A percentile compares a stretch with the other conserved stretches of the same genome.
These are phyloP conservation scores for Botrytis aclada DNA, from an alignment of 2,329 filamentous ascomycete species.

Conservation along the genomic window DNA sequence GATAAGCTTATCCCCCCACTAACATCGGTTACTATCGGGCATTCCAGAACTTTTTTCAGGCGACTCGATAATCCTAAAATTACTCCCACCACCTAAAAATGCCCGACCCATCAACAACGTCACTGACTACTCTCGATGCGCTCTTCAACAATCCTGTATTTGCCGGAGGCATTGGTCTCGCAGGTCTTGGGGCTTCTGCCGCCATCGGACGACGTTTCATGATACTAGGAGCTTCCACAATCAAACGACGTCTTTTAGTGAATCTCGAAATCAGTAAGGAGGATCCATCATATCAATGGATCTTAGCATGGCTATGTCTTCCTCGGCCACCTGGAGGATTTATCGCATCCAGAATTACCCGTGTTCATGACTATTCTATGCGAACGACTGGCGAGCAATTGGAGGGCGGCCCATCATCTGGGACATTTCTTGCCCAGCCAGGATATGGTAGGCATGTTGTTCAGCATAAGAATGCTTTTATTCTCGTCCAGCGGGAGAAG, in stretches of 20 bases:
- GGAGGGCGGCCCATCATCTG: conserved; percentile 64
- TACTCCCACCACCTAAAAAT: not conserved
- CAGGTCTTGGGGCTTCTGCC: conserved; percentile 77
- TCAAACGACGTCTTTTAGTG: conserved; percentile 83
- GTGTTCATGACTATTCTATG: conserved; percentile 58
- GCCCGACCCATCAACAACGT: conserved; percentile 20
- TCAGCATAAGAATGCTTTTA: conserved; percentile 81
- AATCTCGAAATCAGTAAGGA: conserved; percentile 94
- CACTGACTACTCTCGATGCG: conserved; percentile 50
- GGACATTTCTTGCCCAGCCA: conserved; percentile 84
- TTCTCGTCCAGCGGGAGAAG: conserved; percentile 82
- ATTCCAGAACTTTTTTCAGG: not conserved
- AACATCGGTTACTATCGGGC: conserved; percentile 9
- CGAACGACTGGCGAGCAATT: conserved; percentile 60
- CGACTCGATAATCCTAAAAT: not conserved
- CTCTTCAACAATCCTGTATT: conserved; percentile 63
- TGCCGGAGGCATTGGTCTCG: conserved; percentile 81
- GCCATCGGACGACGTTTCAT: conserved; percentile 77
- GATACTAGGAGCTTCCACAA: conserved; percentile 66
- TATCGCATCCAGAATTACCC: conserved; percentile 54
- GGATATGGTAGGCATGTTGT: conserved; percentile 88
- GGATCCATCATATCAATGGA: conserved; percentile 90
- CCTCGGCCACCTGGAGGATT: conserved; percentile 57
- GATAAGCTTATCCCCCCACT: not conserved
- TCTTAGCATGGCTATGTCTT: conserved; percentile 89